Evolutionary conservation across 2,329 filamentous ascomycete genomes (phyloP), one percentile per base, ranked within the genome.

Genomic region (Microthyrium microscopicum): DNA sequence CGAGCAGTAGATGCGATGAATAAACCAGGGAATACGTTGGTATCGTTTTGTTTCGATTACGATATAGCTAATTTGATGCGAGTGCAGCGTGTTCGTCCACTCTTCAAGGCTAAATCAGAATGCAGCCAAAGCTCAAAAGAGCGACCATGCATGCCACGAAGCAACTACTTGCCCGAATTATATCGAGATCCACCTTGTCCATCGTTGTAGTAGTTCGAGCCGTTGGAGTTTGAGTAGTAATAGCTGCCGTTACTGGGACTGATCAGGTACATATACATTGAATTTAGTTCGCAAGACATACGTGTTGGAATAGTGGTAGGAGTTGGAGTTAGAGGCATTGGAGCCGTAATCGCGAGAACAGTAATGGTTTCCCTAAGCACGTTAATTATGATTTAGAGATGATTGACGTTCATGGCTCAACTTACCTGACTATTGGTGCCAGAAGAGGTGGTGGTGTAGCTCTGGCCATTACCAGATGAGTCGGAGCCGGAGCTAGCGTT

Each of bases 241-340:
- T 55, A 55, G 20, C 30, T 33, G 24, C 32, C 32, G 21, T 34
- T 29, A 19, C 22, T 34, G 16, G 6, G n/a, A 3, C 3, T 17
- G 9, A 16, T 33, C 20, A 11, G 4, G 8, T 25, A 25, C n/a
- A 8, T 25, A 25, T 8, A n/a, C 8, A 25, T n/a, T 8, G 22
- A n/a, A 12, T 13, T 15, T 5, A 20, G 25, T 13, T 11, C 15
- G 13, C 5, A 12, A 9, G 17, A 26, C 39, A 42, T 39, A 41
- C 34, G 21, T 40, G 40, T 56, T 57, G 40, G 52, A 55, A 41
- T 57, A 57, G 35, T 58, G 54, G 42, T 57, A 58, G 8, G 48
- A 46, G 40, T 56, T 57, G 12, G 20, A 9, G 40, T 56, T 56
- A 6, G 47, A 35, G n/a, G 49, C 49, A 24, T 40, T 31, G 6